Evolutionary conservation across 768 basidiomycete genomes (phyloP).

Genomic region (Kwoniella mangroviensis): DNA sequence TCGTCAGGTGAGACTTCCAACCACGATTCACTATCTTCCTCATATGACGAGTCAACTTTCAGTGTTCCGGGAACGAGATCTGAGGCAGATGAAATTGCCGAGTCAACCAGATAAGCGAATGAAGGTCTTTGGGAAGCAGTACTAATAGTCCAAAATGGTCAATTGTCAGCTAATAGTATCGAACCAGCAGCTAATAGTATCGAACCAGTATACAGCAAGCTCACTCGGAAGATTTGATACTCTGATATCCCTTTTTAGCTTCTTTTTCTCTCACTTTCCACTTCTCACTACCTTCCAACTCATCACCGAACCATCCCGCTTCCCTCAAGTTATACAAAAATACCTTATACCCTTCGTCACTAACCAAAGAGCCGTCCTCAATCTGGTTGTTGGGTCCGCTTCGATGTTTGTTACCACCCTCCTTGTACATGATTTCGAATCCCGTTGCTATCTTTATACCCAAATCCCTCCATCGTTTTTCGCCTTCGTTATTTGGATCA

Average conservation of each 20-base stretch:
- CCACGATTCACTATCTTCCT: slow-evolving; percentile 85
- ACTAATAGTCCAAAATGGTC: too few relatives aligned
- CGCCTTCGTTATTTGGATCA: slow-evolving; percentile 65
- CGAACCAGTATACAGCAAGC: slow-evolving; percentile 49
- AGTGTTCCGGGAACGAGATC: slow-evolving; percentile 38
- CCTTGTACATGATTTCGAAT: slow-evolving; percentile 94
- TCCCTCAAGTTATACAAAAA: slow-evolving; percentile 72
- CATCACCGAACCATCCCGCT: slow-evolving; percentile 76
- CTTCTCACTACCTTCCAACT: slow-evolving; percentile 73
- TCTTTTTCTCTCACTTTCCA: slow-evolving; percentile 77
- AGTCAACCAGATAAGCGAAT: slow-evolving; percentile 74
- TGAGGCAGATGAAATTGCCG: slow-evolving; percentile 64
- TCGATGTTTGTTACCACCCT: slow-evolving; percentile 62
- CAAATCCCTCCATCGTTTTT: slow-evolving; percentile 78
- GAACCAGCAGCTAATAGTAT: background rate
- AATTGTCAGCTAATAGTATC: background rate
- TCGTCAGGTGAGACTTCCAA: slow-evolving; percentile 75
- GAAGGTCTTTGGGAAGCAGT: slow-evolving; percentile 71
- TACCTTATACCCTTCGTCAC: slow-evolving; percentile 55
- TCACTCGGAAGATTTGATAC: slow-evolving; percentile 70
- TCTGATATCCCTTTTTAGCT: slow-evolving; percentile 71
- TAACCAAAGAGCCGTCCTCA: slow-evolving; percentile 32
- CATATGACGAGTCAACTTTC: slow-evolving; percentile 35
- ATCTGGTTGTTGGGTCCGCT: slow-evolving; percentile 53
- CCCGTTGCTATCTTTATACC: slow-evolving; percentile 98